Evolutionary conservation across 129 eudicot genomes (phyloP), one percentile per base, ranked within the genome.

Genomic region (Flaveria trinervia): DNA sequence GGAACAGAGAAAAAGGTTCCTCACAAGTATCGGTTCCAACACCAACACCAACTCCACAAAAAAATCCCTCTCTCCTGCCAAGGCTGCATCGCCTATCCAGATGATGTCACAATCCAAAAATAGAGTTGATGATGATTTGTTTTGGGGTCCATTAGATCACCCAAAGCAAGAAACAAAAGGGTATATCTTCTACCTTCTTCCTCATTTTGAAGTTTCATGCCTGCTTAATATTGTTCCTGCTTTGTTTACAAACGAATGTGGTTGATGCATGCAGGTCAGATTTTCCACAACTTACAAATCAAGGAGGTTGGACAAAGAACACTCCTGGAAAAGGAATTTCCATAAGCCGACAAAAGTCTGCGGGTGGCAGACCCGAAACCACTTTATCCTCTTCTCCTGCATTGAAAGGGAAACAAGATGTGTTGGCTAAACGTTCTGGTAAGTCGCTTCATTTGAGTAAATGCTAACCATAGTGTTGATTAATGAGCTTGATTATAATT

Each of bases 81-180:
- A 91, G 77, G 88, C 81, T 57, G 89, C 93, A 52, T 64, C 97
- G 8, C 82, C 96, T 17, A 48, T 85, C 61, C 89, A 79, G 74
- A 77, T 45, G 50, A 79, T 41, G 52, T 50, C 90, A 30, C 91
- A 84, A 9, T 49, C 77, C 3, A 95, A 86, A 79, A 81, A 66
- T 76, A 92, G 85, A 82, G 90, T 82, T 9, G 97, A 95, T 15
- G 95, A 91, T 55, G 99, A 95, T 83, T 74, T 95, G 71, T 95
- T 95, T 74, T 95, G 99, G 99, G 99, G 99, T 46, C 97, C 99
- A 41, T 16, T 86, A 17, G 97, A 91, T 59, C 96, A 94, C 22
- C 84, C 92, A 41, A 95, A 92, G 77, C 89, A 81, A 80, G 99
- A 95, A 77, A n/a, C 83, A 17, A 91, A 86, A 65, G 90, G 74